These are phyloP conservation scores for Calonectria pteridis DNA, from an alignment of 2,329 filamentous ascomycete species.

Conservation along the genomic window DNA sequence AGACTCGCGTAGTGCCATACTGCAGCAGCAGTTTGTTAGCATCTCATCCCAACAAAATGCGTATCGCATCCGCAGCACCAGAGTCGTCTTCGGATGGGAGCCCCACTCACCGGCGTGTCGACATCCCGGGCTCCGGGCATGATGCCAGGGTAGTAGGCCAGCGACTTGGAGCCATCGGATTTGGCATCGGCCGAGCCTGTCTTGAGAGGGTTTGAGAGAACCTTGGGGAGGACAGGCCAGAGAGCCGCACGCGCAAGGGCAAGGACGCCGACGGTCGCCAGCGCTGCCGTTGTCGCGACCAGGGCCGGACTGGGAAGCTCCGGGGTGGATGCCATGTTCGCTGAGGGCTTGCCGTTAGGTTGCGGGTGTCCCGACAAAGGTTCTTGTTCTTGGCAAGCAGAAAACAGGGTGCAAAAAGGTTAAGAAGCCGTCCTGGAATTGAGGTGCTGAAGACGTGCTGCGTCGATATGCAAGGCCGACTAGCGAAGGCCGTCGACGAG, in stretches of 20 bases:
- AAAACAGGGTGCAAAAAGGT: not conserved
- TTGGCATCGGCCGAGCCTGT: conserved; percentile 55
- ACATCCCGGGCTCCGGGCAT: conserved; percentile 82
- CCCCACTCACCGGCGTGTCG: conserved; percentile 66
- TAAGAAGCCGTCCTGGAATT: not conserved
- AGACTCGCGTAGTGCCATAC: conserved; percentile 82
- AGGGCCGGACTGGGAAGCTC: conserved; percentile 41
- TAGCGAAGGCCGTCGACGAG: conserved; percentile 1
- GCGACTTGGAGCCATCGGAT: conserved; percentile 48
- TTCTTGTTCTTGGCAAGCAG: not conserved
- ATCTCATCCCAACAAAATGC: not conserved
- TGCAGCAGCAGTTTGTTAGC: conserved; percentile 38
- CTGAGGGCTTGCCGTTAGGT: not conserved
- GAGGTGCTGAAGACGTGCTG: not conserved
- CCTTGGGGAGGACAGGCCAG: conserved; percentile 54
- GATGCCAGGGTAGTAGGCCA: conserved; percentile 74
- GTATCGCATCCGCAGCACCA: not conserved
- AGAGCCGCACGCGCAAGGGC: conserved; percentile 51
- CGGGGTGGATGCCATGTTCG: conserved; percentile 11
- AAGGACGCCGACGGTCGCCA: conserved; percentile 57
- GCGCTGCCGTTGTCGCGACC: conserved; percentile 55
- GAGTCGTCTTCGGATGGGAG: not conserved
- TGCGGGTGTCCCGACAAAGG: not conserved
- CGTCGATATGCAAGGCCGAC: conserved; percentile 9
- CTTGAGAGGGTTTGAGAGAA: conserved; percentile 60